Evolutionary conservation across 164 flowering plant species (phyloP).

Genomic region (Aristolochia californica): DNA sequence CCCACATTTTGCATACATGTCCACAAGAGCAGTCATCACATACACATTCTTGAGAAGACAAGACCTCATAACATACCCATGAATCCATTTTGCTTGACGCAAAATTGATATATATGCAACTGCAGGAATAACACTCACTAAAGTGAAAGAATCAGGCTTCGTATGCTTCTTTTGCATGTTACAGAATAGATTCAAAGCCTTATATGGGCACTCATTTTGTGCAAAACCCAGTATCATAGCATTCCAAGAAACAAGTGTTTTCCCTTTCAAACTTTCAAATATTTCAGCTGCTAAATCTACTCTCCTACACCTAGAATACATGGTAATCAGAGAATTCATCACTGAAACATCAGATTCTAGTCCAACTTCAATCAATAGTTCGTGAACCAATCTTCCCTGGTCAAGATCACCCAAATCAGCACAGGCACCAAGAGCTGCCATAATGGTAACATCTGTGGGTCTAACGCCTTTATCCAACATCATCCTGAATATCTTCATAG

Average conservation of each 20-base stretch:
- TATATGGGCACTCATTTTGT: conserved; percentile 21
- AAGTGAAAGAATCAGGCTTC: conserved; percentile 38
- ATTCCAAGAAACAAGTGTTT: conserved; percentile 36
- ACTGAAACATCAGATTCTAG: conserved; percentile 48
- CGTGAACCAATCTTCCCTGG: conserved; percentile 42
- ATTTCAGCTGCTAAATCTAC: conserved; percentile 45
- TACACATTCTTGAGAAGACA: conserved; percentile 28
- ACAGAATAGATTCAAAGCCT: conserved; percentile 26
- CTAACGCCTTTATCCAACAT: conserved; percentile 6
- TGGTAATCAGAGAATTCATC: conserved; percentile 68
- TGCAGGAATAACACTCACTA: conserved; percentile 39
- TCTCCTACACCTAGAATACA: conserved; percentile 75
- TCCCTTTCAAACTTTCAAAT: conserved; percentile 15
- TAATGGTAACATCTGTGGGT: conserved; percentile 58
- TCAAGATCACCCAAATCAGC: conserved; percentile 54
- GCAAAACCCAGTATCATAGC: conserved; percentile 30
- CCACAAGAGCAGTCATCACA: conserved; percentile 37
- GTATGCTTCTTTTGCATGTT: conserved; percentile 17
- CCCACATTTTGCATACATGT: conserved; percentile 34
- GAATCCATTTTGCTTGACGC: conserved; percentile 25
- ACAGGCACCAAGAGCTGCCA: conserved; percentile 67
- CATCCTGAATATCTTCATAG: too few species aligned
- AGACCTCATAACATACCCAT: conserved; percentile 30
- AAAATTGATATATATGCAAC: conserved; percentile 29
- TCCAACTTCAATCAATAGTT: conserved; percentile 27